Conservation (phyloP, 306 rosid species). For the Quercus glauca region DNA sequence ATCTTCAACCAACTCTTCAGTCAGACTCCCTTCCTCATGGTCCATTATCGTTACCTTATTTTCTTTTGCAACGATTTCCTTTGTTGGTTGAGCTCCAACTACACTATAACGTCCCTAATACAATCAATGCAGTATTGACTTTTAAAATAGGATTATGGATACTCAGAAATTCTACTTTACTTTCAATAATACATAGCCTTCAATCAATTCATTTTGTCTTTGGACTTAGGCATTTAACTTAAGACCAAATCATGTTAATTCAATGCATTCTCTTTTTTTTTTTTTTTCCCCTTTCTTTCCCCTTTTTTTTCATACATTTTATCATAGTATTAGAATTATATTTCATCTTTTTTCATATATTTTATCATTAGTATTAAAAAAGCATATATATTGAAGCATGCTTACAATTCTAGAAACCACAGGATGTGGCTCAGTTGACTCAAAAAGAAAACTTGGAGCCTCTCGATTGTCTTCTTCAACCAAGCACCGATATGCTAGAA, state of each 20-base stretch:
- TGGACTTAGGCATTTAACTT: too few relatives aligned
- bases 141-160: background rate
- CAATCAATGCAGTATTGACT: slow-evolving; percentile 20
- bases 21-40: slow-evolving; percentile 49
- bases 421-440: slow-evolving; percentile 62
- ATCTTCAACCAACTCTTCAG: slow-evolving; percentile 58
- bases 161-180: background rate
- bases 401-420: slow-evolving; percentile 31
- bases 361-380: background rate
- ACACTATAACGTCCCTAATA: slow-evolving; percentile 83
- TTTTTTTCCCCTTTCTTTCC: too few relatives aligned
- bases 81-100: slow-evolving; percentile 70
- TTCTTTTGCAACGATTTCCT: slow-evolving; percentile 81
- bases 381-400: background rate
- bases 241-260: too few relatives aligned
- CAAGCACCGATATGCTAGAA: slow-evolving; percentile 67
- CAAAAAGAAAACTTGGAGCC: slow-evolving; percentile 86
- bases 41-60: slow-evolving; percentile 64
- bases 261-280: too few relatives aligned
- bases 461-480: slow-evolving; percentile 69
- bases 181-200: too few relatives aligned
- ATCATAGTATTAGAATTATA: too few relatives aligned
- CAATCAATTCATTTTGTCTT: too few relatives aligned
- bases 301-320: too few relatives aligned
- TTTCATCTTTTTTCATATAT: too few relatives aligned